A percentile compares a stretch with the other conserved stretches of the same genome.
phyloP scores from a whole-genome alignment of 371 early-diverging fungal genomes.

The Batkoa obscura region DNA sequence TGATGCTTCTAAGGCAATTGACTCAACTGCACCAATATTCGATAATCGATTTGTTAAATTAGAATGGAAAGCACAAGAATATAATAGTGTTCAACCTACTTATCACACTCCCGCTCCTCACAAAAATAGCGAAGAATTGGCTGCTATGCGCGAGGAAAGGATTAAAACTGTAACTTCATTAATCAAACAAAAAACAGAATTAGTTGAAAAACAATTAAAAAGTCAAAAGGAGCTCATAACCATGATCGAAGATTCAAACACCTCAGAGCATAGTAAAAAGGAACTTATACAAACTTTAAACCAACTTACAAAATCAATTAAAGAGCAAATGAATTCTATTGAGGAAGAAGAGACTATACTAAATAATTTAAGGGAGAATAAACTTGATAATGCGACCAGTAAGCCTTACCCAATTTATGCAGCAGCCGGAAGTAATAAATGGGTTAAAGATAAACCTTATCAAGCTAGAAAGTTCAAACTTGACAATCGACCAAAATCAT shows the following conservation, averaged over 20 bases:
- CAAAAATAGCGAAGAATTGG: constrained; percentile 11
- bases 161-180: constrained; percentile 28
- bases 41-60: constrained; percentile 78
- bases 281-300: background rate
- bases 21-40: constrained; percentile 64
- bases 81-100: background rate
- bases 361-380: too few relatives aligned
- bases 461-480: background rate
- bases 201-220: constrained; percentile 32
- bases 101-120: constrained; percentile 16
- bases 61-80: constrained; percentile 24
- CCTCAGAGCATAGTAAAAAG: background rate
- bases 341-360: background rate
- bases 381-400: too few relatives aligned
- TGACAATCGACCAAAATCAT: background rate
- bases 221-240: constrained; percentile 35
- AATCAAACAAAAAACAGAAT: constrained; percentile 28
- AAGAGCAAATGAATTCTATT: background rate
- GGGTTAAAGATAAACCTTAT: background rate
- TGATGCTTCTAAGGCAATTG: constrained; percentile 53
- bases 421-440: background rate
- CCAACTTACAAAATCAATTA: background rate
- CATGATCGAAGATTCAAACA: constrained; percentile 16
- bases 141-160: constrained; percentile 19
- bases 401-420: too few relatives aligned